Conservation (phyloP, 495 filamentous ascomycete genomes). For the Stereocaulon alpinum region DNA sequence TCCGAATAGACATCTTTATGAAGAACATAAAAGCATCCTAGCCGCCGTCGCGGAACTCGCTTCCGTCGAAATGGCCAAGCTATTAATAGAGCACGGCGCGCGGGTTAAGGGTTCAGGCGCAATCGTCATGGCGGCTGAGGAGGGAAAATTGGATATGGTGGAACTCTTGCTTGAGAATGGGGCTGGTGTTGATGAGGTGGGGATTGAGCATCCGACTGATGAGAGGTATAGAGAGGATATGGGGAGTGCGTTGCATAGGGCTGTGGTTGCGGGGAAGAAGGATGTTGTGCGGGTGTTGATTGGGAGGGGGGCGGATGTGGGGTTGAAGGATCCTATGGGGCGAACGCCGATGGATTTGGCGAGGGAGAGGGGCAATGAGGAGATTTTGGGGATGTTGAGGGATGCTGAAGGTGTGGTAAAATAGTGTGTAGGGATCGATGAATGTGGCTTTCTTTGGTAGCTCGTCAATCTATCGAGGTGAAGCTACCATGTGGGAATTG, state of each 20-base stretch:
- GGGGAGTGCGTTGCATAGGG: conserved; percentile 16
- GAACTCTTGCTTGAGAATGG: conserved; percentile 11
- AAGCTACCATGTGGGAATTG: no score
- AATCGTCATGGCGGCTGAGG: conserved; percentile 12
- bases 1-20: conserved; percentile 12
- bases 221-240: conserved; percentile 11
- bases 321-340: conserved; percentile 9
- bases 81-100: conserved; percentile 8
- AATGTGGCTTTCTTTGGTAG: no score
- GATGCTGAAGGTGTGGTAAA: no score
- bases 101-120: background rate
- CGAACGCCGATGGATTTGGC: conserved; percentile 13
- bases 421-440: no score
- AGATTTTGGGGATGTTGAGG: background rate
- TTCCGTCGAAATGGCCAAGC: background rate
- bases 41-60: conserved; percentile 7
- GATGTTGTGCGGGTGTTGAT: conserved; percentile 7
- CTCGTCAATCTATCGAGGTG: no score
- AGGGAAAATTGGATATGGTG: conserved; percentile 14
- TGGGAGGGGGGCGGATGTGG: conserved; percentile 6
- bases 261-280: conserved; percentile 7
- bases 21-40: conserved; percentile 3
- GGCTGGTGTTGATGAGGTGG: conserved; percentile 14
- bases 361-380: background rate
- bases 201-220: conserved; percentile 12